These are phyloP conservation scores for Arachnopeziza araneosa DNA, from an alignment of 2,329 filamentous ascomycete genomes.

Conservation along the genomic window DNA sequence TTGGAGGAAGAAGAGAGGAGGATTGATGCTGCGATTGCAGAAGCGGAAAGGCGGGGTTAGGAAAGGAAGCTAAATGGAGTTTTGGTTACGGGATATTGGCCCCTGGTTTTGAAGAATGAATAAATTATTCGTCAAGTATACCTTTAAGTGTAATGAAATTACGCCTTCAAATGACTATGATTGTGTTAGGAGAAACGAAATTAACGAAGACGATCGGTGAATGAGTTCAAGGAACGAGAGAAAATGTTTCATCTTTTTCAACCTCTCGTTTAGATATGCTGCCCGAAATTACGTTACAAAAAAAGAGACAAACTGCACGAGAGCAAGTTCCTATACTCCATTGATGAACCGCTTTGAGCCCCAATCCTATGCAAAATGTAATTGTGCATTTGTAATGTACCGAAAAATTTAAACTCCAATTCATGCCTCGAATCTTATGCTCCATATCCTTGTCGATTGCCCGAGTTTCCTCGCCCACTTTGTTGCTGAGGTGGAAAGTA, in stretches of 20 bases:
- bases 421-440: neutral
- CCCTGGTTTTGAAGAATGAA: neutral
- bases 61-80: neutral
- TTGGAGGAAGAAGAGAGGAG: slow-evolving; percentile 29
- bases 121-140: neutral
- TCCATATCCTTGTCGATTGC: slow-evolving; percentile 13
- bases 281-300: neutral
- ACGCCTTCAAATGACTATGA: no score
- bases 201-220: no score
- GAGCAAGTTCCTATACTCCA: neutral
- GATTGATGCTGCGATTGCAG: slow-evolving; percentile 28
- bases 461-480: slow-evolving; percentile 9
- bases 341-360: neutral
- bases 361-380: neutral
- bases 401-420: neutral
- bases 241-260: no score
- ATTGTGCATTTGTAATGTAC: neutral
- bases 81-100: neutral
- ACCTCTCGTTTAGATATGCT: no score
- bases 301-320: neutral
- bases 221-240: no score
- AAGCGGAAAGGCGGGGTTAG: slow-evolving; percentile 15
- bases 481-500: slow-evolving; percentile 16
- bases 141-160: no score
- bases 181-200: no score